phyloP scores from a whole-genome alignment of 352 stramenopile genomes.

The Phytopythium delawarense region DNA sequence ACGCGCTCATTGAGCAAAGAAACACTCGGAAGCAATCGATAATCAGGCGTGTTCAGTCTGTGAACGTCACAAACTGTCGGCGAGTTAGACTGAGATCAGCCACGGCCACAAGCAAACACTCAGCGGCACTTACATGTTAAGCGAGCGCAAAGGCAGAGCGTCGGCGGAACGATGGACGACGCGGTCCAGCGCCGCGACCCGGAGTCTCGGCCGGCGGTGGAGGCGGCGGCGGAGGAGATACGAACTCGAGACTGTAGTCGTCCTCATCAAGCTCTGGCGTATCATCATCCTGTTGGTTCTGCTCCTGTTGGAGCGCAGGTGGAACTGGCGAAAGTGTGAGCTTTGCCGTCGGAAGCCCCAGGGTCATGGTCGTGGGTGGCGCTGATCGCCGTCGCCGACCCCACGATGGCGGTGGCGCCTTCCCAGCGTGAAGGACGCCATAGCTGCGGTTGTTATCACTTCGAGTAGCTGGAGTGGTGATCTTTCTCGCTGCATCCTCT shows the following conservation, averaged over 20 bases:
- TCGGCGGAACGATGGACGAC: constrained; percentile 2
- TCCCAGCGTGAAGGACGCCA: neutral
- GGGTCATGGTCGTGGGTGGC: neutral
- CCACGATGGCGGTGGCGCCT: neutral
- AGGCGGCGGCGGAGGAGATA: neutral
- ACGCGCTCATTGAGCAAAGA: neutral
- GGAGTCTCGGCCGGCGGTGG: neutral
- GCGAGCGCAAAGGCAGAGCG: constrained; percentile 3
- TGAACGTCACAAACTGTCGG: neutral
- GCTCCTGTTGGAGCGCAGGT: neutral
- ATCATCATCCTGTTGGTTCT: neutral
- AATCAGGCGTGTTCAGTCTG: neutral
- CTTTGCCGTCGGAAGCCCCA: constrained; percentile 4
- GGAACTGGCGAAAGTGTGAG: neutral
- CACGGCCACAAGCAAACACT: neutral
- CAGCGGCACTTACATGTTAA: neutral
- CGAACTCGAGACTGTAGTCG: neutral
- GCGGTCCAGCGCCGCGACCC: neutral
- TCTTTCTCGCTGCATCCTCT: neutral
- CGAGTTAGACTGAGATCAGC: neutral
- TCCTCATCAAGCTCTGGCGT: neutral
- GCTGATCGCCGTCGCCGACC: constrained; percentile 3
- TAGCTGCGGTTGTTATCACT: constrained; percentile 1
- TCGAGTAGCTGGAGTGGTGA: neutral
- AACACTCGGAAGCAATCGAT: neutral